Base-by-base conservation (phyloP, 805 yeast species). In the Lachancea meyersii region DNA sequence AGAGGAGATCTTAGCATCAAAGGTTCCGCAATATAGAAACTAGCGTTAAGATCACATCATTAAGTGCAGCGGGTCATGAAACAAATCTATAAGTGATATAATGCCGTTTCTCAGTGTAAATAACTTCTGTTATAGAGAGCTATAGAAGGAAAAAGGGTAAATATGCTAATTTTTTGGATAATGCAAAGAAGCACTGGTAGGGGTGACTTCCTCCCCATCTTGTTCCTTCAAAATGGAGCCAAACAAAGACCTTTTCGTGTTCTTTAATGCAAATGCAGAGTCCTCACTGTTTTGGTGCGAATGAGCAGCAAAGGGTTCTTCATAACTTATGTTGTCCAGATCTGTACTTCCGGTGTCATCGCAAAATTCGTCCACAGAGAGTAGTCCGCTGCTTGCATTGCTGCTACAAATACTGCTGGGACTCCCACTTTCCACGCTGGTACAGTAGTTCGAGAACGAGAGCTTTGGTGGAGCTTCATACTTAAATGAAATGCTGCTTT, bases 391-490 rank as follows among this genome's bases (percentile, higher is more conserved):
- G 20, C 45, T 42, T 10, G 20, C 30, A n/a, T 34, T 32, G 24
- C 45, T 42, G 22, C 45, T 49, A 31, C 48, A 50, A 2, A 48
- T 43, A 35, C 51, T 51, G n/a, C 47, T 36, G 33, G 48, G 55
- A 24, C 55, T 54, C 30, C 53, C 53, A 19, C 46, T 49, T 5
- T 47, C 41, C 13, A 34, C 44, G 30, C 43, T 41, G 30, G 33
- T 40, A 19, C 45, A 38, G 34, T 40, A 49, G 18, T 46, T 41
- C 13, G 45, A 38, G 3, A 54, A 47, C 4, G 59, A 53, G n/a
- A 58, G 47, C 27, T 44, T 53, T 21, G 63, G 63, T 10, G 63
- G 62, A 2, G 56, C 54, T n/a, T 55, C 61, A 17, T 48, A 47
- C 34, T 40, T 50, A 40, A 48, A 52, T 11, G 41, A 27, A 5